Percentiles rank a stretch among this genome's conserved stretches.
Evolutionary conservation across 2,329 filamentous ascomycete genomes (phyloP).

Genomic region (Rutstroemia sp.): DNA sequence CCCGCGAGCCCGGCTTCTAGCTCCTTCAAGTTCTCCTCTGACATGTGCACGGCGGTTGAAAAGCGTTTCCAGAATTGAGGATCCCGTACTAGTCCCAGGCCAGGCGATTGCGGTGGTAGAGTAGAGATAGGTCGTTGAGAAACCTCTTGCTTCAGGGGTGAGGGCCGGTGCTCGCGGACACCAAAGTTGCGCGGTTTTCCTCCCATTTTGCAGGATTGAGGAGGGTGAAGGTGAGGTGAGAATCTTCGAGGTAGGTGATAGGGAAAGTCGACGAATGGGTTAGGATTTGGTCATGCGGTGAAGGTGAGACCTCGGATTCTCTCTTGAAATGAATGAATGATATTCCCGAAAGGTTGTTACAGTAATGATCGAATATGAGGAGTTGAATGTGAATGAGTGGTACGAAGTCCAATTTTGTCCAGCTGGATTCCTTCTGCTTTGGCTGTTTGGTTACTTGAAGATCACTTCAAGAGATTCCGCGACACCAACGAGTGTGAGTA

Average conservation of each 20-base stretch:
- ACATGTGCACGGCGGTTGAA: conserved; percentile 25
- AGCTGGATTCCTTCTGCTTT: too few species aligned
- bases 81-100: conserved; percentile 26
- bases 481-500: too few species aligned
- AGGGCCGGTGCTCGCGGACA: conserved; percentile 21
- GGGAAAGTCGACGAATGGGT: neutral
- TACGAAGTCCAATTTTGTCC: too few species aligned
- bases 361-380: too few species aligned
- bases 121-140: conserved; percentile 5
- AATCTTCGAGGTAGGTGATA: neutral
- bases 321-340: too few species aligned
- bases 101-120: conserved; percentile 11
- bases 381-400: too few species aligned
- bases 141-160: conserved; percentile 27
- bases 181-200: conserved; percentile 17
- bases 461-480: too few species aligned
- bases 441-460: too few species aligned
- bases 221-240: neutral
- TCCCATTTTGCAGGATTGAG: conserved; percentile 12
- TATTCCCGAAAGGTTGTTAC: too few species aligned
- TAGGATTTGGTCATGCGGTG: too few species aligned
- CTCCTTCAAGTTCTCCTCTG: conserved; percentile 20
- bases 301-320: too few species aligned
- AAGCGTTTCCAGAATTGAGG: conserved; percentile 31
- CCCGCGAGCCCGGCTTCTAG: conserved; percentile 15